Percentiles rank a stretch among this genome's conserved stretches.
phyloP scores from a whole-genome alignment of 1,284 basidiomycete species.

The Pseudozyma sp. region DNA sequence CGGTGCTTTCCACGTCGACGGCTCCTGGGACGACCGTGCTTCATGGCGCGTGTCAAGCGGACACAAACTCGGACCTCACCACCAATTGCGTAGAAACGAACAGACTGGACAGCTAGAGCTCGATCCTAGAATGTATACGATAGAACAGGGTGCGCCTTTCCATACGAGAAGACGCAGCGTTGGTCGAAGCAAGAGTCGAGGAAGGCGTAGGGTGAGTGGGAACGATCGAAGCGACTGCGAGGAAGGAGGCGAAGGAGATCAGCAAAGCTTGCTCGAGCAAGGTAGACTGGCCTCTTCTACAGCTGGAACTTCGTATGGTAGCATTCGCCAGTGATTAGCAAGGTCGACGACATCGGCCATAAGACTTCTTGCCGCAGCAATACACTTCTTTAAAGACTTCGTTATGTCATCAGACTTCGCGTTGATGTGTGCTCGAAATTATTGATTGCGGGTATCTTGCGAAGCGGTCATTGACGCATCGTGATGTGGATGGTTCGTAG shows the following conservation, averaged over 20 bases:
- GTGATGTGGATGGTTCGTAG: neutral
- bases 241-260: constrained; percentile 8
- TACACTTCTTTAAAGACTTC: neutral
- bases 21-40: constrained; percentile 45
- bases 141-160: constrained; percentile 33
- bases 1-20: constrained; percentile 40
- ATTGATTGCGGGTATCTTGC: neutral
- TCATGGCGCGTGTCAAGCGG: constrained; percentile 52
- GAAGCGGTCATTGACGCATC: too few species aligned
- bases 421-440: neutral
- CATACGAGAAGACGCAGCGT: constrained; percentile 10
- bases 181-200: constrained; percentile 10
- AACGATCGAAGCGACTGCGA: neutral
- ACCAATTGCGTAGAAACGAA: constrained; percentile 38
- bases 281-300: constrained; percentile 1
- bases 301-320: constrained; percentile 19
- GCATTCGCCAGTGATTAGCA: constrained; percentile 14
- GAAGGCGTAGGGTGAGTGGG: constrained; percentile 1
- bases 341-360: neutral
- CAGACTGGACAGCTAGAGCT: constrained; percentile 40
- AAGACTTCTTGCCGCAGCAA: neutral
- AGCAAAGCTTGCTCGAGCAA: constrained; percentile 39
- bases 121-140: constrained; percentile 39
- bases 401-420: too few species aligned
- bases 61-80: constrained; percentile 57